Evolutionary conservation across 208 protist species (phyloP).

Genomic region (Leishmania gerbilli): DNA sequence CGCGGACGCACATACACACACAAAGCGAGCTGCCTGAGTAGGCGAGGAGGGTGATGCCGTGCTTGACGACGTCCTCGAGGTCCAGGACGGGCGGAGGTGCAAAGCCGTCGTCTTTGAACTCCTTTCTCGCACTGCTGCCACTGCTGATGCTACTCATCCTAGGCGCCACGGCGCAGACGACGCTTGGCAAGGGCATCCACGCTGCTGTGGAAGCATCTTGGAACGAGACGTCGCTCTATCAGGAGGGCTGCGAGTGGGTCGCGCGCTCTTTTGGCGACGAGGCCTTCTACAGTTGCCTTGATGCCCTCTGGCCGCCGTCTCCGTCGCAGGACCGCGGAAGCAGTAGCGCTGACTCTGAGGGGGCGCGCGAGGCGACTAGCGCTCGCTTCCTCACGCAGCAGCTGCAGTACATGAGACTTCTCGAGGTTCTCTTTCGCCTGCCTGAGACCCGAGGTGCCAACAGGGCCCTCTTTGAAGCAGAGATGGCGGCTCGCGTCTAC

Average conservation of each 20-base stretch:
- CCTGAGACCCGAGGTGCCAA: slow-evolving; percentile 13
- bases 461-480: slow-evolving; percentile 35
- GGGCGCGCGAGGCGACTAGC: neutral
- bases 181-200: slow-evolving; percentile 40
- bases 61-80: neutral
- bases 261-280: slow-evolving; percentile 22
- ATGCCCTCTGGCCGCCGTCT: slow-evolving; percentile 32
- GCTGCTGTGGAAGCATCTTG: slow-evolving; percentile 58
- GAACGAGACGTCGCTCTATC: slow-evolving; percentile 63
- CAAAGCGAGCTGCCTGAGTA: neutral
- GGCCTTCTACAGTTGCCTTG: slow-evolving; percentile 52
- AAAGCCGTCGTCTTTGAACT: neutral
- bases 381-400: slow-evolving; percentile 39
- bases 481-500: slow-evolving; percentile 56
- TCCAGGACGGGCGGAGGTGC: neutral
- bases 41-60: neutral
- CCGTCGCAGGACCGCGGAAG: neutral
- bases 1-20: slow-evolving; percentile 9
- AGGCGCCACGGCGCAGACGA: neutral
- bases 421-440: slow-evolving; percentile 21
- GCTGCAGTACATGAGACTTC: slow-evolving; percentile 33
- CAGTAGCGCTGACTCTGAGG: neutral
- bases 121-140: neutral
- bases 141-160: slow-evolving; percentile 8
- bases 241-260: slow-evolving; percentile 70